A percentile compares a stretch with the other conserved stretches of the same genome.
Conservation (phyloP, 495 filamentous ascomycete genomes). For the Xylaria palmicola region DNA sequence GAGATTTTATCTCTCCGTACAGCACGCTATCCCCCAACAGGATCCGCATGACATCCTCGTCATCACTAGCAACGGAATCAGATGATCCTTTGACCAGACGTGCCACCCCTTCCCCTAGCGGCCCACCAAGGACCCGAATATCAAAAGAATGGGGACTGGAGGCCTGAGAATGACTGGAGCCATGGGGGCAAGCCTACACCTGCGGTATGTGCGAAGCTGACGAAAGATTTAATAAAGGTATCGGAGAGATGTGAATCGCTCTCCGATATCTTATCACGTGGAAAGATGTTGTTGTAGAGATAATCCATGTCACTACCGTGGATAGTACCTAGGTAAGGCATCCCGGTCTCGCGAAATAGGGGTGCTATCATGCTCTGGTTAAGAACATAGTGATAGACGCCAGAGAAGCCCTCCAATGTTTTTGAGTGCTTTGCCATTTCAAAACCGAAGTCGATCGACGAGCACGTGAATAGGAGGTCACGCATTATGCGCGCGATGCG, state of each 20-base stretch:
- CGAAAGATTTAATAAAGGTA: conserved; percentile 12
- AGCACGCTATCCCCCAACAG: background rate
- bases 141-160: background rate
- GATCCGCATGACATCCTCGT: background rate
- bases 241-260: conserved; percentile 21
- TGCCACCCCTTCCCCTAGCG: conserved; percentile 15
- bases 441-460: conserved; percentile 28
- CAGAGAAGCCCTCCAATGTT: background rate
- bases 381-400: conserved; percentile 24
- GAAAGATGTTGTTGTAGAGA: conserved; percentile 30
- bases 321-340: conserved; percentile 27
- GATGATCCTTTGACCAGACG: background rate
- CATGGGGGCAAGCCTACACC: background rate
- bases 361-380: conserved; percentile 34
- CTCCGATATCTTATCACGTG: conserved; percentile 18
- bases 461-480: conserved; percentile 35
- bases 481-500: conserved; percentile 29
- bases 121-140: conserved; percentile 22
- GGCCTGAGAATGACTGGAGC: conserved; percentile 18
- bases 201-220: conserved; percentile 24
- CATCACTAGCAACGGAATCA: background rate
- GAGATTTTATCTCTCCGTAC: background rate
- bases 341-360: conserved; percentile 18
- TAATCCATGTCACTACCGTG: conserved; percentile 36
- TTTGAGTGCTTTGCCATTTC: conserved; percentile 18